These are phyloP conservation scores for Boletus reticuloceps DNA, from an alignment of 768 basidiomycete genomes.

Conservation along the genomic window DNA sequence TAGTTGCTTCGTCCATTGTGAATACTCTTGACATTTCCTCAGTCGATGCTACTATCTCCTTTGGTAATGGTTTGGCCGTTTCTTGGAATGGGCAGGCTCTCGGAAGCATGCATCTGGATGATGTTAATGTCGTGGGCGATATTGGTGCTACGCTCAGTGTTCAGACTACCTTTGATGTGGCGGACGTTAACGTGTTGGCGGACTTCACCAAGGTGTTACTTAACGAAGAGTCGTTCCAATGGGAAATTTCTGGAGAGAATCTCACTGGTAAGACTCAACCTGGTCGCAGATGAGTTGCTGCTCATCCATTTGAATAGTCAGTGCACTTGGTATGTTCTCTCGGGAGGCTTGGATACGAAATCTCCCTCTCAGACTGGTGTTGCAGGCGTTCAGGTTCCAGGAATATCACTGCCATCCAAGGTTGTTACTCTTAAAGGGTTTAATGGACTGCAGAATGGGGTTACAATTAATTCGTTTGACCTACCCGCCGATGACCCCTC, in stretches of 20 bases:
- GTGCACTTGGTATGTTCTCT: slow-evolving; percentile 48
- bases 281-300: neutral
- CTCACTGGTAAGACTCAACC: slow-evolving; percentile 45
- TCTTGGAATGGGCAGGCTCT: slow-evolving; percentile 57
- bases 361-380: neutral
- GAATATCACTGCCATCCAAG: slow-evolving; percentile 54
- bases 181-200: slow-evolving; percentile 53
- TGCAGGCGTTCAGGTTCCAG: slow-evolving; percentile 55
- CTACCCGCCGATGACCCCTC: slow-evolving; percentile 67
- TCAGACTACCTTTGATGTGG: slow-evolving; percentile 55
- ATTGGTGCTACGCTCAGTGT: slow-evolving; percentile 59
- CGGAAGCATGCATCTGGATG: slow-evolving; percentile 58
- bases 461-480: slow-evolving; percentile 65
- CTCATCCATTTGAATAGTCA: slow-evolving; percentile 39
- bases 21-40: slow-evolving; percentile 2
- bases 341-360: neutral
- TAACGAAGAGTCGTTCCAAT: slow-evolving; percentile 63
- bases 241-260: slow-evolving; percentile 66
- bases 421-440: slow-evolving; percentile 65
- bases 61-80: slow-evolving; percentile 59
- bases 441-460: slow-evolving; percentile 62
- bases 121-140: slow-evolving; percentile 58
- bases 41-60: slow-evolving; percentile 69
- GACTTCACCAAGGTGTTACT: slow-evolving; percentile 66
- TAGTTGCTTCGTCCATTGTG: neutral